Base-by-base conservation (phyloP, 345 rosid genomes). In the Acer campestre region DNA sequence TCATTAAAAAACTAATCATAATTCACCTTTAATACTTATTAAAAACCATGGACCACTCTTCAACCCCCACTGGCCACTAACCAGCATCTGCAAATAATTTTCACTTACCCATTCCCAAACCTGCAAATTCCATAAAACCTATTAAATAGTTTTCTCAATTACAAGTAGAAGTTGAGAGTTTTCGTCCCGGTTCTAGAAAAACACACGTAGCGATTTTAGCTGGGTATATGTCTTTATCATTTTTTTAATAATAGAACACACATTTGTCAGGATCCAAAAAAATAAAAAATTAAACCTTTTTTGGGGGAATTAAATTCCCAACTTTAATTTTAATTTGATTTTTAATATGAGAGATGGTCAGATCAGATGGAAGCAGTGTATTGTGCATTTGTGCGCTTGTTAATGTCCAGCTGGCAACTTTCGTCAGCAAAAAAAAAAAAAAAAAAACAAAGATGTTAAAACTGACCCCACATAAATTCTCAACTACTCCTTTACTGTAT, bases 381-480 rank as follows among this genome's bases (percentile, higher is more conserved):
- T 40, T 38, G 69, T 73, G 75, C 69, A 17, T 64, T 46, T 56
- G 74, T 73, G 75, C 69, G 20, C 67, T 46, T 56, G 74, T 44
- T 44, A 74, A 74, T 22, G 59, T 74, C 81, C 84, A 82, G 86
- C 86, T 86, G 89, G 87, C 81, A 17, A n/a, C 35, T 20, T 44
- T 18, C 74, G 25, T 71, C 49, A 42, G 23, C 80, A 71, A 74
- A 79, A 74, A 1, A 42, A 75, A 81, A 67, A 75, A 81, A 67
- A 61, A 46, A 56, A 74, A 55, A 63, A 61, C n/a, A 77, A 61
- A 62, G 17, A 71, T 31, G 10, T 67, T 18, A 79, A 76, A 62
- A 77, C 22, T 7, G 76, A 38, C 9, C 72, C 58, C 78, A 46
- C 69, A 18, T 38, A 25, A 9, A 29, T 25, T 8, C 25, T 46